These are phyloP conservation scores for Mycena filopes DNA, from an alignment of 768 basidiomycete species.

Conservation along the genomic window DNA sequence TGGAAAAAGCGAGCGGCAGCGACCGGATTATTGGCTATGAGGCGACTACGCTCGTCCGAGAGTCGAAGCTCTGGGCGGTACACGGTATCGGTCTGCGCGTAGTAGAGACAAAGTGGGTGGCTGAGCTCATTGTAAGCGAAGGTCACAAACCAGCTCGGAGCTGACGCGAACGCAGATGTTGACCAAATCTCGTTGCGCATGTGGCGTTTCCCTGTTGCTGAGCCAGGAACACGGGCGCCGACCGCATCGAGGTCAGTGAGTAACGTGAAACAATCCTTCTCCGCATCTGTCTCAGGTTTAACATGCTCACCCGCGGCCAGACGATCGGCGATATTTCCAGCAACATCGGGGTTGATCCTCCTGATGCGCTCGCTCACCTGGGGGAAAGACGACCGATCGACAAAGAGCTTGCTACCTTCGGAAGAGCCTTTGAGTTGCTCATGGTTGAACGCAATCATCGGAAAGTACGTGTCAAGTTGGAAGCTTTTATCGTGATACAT, in stretches of 20 bases:
- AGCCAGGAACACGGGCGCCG: conserved; percentile 41
- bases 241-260: conserved; percentile 48
- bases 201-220: conserved; percentile 14
- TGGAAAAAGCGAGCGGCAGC: conserved; percentile 47
- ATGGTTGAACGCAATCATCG: no score
- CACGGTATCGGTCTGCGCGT: neutral
- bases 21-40: conserved; percentile 39
- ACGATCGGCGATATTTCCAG: conserved; percentile 32
- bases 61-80: neutral
- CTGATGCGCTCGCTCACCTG: conserved; percentile 27
- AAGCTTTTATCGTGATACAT: neutral
- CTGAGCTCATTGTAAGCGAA: neutral
- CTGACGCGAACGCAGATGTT: neutral
- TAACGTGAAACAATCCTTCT: conserved; percentile 47
- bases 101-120: conserved; percentile 11
- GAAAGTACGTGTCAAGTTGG: conserved; percentile 6
- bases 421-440: conserved; percentile 45
- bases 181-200: conserved; percentile 26
- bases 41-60: neutral
- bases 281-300: conserved; percentile 34
- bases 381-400: conserved; percentile 40
- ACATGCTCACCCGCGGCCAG: conserved; percentile 39
- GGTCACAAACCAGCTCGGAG: conserved; percentile 12
- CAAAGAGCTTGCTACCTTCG: conserved; percentile 41
- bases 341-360: conserved; percentile 36